Base-by-base conservation (phyloP, 1,139 yeast genomes). In the Lodderomyces pseudojiufengensis region DNA sequence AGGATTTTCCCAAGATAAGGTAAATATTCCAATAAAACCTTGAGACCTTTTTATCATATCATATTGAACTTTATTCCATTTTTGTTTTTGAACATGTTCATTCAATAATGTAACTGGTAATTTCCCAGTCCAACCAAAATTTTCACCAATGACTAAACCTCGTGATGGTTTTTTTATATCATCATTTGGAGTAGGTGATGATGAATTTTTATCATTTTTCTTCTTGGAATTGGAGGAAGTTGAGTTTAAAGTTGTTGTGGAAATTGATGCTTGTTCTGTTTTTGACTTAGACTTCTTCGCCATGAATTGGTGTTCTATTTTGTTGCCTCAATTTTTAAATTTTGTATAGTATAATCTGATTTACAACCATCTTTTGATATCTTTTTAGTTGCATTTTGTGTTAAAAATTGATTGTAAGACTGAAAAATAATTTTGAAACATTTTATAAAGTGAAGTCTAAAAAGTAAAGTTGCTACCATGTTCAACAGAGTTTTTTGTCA, bases 71-170 rank as follows among this genome's bases (percentile, higher is more conserved):
- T 82, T 82, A 40, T 80, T 84, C 98, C 98, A 92, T 57, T 87
- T 86, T 42, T 76, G 80, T 52, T 83, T 84, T 55, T 86, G 97
- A 44, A 95, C 85, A 46, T 82, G 84, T 51, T 92, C 98, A 52
- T 86, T 86, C 4, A 92, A 67, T 24, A 92, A 59, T 0, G 95
- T 81, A 3, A 86, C 88, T 0, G 98, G 97, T 9, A 92, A 65
- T 50, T 92, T 92, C 1, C 98, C 98, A 1, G 97, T 88, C 97
- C 97, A 90, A 4, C 75, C 75, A 55, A 70, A 70, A 47, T 70
- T 70, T 29, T 69, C 76, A 10, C 73, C 74, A 24, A 70, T 61
- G 9, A 61, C 70, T 29, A 65, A 49, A 9, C 76, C 76, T 44
- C 75, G 49, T 30, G 51, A 64, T 2, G 75, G 75, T 38, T 64